Conservation (phyloP, 768 basidiomycete genomes). For the Mycena latifolia region DNA sequence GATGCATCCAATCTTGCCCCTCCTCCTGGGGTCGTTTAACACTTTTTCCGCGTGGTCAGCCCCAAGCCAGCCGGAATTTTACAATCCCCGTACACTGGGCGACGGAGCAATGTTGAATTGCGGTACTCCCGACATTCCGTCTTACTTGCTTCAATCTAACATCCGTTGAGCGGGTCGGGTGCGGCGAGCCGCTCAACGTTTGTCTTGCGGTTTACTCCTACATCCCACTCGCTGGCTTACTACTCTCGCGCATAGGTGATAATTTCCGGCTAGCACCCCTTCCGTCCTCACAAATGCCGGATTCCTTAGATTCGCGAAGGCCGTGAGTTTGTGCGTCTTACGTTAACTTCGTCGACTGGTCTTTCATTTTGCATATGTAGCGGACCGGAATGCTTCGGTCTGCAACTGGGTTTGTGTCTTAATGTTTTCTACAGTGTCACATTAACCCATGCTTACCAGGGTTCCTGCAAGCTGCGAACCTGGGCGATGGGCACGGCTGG, state of each 20-base stretch:
- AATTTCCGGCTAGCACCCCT: constrained; percentile 12
- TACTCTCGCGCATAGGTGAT: constrained; percentile 1
- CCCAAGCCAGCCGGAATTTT: constrained; percentile 8
- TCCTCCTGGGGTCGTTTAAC: no score
- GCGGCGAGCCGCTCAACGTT: no score
- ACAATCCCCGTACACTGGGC: constrained; percentile 4
- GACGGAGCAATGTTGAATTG: constrained; percentile 7
- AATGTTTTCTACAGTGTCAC: neutral
- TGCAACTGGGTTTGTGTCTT: constrained; percentile 11
- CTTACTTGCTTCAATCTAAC: no score
- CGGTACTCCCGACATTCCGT: neutral
- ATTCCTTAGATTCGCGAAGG: neutral
- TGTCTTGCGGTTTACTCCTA: no score
- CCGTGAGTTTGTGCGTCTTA: neutral
- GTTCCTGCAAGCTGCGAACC: constrained; percentile 19
- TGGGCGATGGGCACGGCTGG: constrained; percentile 26
- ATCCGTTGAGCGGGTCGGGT: no score
- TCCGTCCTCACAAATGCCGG: constrained; percentile 15
- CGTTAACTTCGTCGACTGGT: neutral
- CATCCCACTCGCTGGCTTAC: no score
- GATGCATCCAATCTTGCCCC: no score
- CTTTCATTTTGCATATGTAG: neutral
- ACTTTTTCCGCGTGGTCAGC: neutral
- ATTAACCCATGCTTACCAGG: neutral
- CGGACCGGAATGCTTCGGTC: constrained; percentile 12